These are phyloP conservation scores for Cyclotella cryptica DNA, from an alignment of 108 stramenopile genomes.

Conservation along the genomic window DNA sequence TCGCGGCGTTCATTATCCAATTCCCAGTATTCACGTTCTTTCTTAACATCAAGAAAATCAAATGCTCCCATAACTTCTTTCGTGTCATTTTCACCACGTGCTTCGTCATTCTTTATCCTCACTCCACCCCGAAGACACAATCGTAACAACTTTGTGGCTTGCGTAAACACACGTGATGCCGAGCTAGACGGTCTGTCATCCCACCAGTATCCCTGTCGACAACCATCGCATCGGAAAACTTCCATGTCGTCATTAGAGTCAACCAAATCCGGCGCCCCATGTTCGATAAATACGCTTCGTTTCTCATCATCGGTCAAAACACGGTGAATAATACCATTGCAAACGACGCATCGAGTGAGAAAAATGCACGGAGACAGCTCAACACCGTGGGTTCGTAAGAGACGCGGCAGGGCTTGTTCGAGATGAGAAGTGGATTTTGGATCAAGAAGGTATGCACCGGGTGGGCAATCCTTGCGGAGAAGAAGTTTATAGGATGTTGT, in stretches of 20 bases:
- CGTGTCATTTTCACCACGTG: constrained; percentile 22
- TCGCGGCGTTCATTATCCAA: neutral
- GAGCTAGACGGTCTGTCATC: constrained; percentile 76
- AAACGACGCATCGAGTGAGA: constrained; percentile 85
- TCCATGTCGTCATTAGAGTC: constrained; percentile 55
- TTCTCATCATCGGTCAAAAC: constrained; percentile 63
- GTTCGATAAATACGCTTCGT: constrained; percentile 61
- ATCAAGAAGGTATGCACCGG: constrained; percentile 78
- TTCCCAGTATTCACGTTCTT: constrained; percentile 34
- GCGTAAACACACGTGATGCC: constrained; percentile 78
- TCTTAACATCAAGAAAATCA: constrained; percentile 65
- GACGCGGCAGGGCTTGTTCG: constrained; percentile 73
- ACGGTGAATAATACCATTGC: constrained; percentile 78
- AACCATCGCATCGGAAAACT: constrained; percentile 77
- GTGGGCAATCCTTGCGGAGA: constrained; percentile 82
- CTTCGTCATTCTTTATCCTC: constrained; percentile 37
- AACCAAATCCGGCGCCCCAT: constrained; percentile 60
- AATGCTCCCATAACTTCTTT: constrained; percentile 71
- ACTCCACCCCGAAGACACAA: constrained; percentile 80
- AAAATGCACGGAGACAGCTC: constrained; percentile 66
- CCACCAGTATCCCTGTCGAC: constrained; percentile 90
- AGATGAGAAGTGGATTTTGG: constrained; percentile 66
- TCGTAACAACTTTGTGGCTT: constrained; percentile 71
- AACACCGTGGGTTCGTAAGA: constrained; percentile 79
- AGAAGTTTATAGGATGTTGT: constrained; percentile 87